Percentiles rank a stretch among this genome's conserved stretches.
These are phyloP conservation scores for Posidonia australis DNA, from an alignment of 106 monocot genomes.

Conservation along the genomic window DNA sequence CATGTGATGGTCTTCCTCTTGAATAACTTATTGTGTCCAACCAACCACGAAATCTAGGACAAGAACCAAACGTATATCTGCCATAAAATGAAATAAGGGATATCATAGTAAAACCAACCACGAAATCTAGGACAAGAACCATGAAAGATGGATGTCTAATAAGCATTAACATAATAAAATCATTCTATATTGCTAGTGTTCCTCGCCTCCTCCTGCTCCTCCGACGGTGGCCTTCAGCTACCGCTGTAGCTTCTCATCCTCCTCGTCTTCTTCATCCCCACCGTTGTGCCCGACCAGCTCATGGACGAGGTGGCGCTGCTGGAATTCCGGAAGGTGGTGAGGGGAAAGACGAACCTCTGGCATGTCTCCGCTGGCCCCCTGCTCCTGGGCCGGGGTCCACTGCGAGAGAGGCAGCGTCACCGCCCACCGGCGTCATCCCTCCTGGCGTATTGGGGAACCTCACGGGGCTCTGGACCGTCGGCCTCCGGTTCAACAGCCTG, in stretches of 20 bases:
- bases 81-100: too few relatives aligned
- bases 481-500: conserved; percentile 67
- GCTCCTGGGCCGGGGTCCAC: conserved; percentile 45
- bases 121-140: too few relatives aligned
- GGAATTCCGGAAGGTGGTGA: conserved; percentile 33
- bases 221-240: background rate
- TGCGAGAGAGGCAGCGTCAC: conserved; percentile 39
- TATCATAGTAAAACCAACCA: too few relatives aligned
- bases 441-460: conserved; percentile 41
- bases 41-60: too few relatives aligned
- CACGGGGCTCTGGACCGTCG: conserved; percentile 47
- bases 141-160: too few relatives aligned
- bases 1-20: too few relatives aligned
- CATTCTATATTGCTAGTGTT: too few relatives aligned
- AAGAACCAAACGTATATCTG: too few relatives aligned
- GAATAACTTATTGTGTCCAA: too few relatives aligned
- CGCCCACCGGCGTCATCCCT: conserved; percentile 52
- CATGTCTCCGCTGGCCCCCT: conserved; percentile 36
- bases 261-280: conserved; percentile 12
- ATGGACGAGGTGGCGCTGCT: conserved; percentile 49
- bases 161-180: too few relatives aligned
- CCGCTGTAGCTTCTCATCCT: conserved; percentile 3
- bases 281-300: conserved; percentile 19
- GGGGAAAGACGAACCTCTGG: conserved; percentile 19
- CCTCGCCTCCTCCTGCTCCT: too few relatives aligned